Base-by-base conservation (phyloP, 2,329 filamentous ascomycete genomes). In the Trichoderma sp. region DNA sequence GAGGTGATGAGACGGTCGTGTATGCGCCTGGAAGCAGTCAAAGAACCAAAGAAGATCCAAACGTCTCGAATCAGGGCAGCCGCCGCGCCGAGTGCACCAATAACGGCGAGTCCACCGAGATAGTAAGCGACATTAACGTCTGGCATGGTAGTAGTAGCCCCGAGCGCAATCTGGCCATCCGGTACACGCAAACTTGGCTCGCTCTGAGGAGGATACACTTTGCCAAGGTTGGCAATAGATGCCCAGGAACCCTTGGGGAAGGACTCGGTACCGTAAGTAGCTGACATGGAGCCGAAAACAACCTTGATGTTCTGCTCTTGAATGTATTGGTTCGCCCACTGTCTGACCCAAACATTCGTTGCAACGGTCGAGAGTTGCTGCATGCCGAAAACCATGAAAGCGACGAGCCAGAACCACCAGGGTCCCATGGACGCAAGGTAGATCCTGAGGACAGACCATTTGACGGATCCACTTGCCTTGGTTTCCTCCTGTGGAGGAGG, bases 371-470 rank as follows among this genome's bases (percentile, higher is more conserved):
- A 91, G 39, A 97, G 78, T 77, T 99, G 96, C 77, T 97, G 94
- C 55, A 91, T 82, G 32, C 86, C 85, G 76, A 99, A 98, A 46
- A 94, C 90, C 5, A 89, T 73, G 16, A 89, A 81, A 24, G 94
- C 91, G 43, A 92, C 82, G 59, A 91, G 79, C 96, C 96, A 99
- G 82, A 97, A 99, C 85, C 93, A 94, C 93, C 94, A 97, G 5
- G 90, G 86, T n/a, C 96, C 96, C 96, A 99, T 99, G 72, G 94
- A 88, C 69, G 81, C 82, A 21, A 99, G 86, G 77, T 99, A 99
- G 77, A 97, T 88, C 70, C 89, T 83, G 75, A 99, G 91, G 63
- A 97, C 94, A 26, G 88, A 86, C 85, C 93, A 90, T 78, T 97
- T 96, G 74, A 99, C 93, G 51, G 94, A 90, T 32, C 96, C 96